Evolutionary conservation across 1,284 basidiomycete genomes (phyloP).

Genomic region (Marasmius sp.): DNA sequence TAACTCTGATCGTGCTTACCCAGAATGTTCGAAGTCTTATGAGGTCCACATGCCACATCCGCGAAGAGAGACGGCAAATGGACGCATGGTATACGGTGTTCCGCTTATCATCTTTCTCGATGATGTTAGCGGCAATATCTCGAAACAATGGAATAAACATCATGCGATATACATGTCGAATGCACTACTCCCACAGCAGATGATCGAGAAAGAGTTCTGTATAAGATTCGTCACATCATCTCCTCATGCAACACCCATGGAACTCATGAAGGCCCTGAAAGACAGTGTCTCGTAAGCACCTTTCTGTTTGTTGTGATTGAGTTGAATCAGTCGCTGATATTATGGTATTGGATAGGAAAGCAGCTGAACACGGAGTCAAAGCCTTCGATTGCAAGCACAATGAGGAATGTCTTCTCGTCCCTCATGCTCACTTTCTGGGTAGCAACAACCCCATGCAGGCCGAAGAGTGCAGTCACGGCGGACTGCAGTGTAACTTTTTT

Average conservation of each 20-base stretch:
- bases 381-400: not conserved
- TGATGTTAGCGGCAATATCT: not conserved
- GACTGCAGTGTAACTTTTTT: conserved; percentile 18
- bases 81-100: not conserved
- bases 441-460: conserved; percentile 33
- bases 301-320: not conserved
- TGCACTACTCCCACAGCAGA: no score
- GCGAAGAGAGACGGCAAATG: not conserved
- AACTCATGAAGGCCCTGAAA: not conserved
- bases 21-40: not conserved
- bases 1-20: not conserved
- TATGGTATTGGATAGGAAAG: not conserved
- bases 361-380: not conserved
- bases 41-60: not conserved
- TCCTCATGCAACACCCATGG: not conserved
- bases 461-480: conserved; percentile 26
- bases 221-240: not conserved
- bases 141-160: not conserved
- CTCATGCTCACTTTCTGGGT: conserved; percentile 18
- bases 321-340: no score
- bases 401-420: not conserved
- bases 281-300: no score
- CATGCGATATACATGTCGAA: no score
- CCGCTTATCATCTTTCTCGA: not conserved
- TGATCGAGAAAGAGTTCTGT: not conserved